Percentiles rank a stretch among this genome's conserved stretches.
Conservation (phyloP, 257 asterid species). For the Capsicum rhomboideum region DNA sequence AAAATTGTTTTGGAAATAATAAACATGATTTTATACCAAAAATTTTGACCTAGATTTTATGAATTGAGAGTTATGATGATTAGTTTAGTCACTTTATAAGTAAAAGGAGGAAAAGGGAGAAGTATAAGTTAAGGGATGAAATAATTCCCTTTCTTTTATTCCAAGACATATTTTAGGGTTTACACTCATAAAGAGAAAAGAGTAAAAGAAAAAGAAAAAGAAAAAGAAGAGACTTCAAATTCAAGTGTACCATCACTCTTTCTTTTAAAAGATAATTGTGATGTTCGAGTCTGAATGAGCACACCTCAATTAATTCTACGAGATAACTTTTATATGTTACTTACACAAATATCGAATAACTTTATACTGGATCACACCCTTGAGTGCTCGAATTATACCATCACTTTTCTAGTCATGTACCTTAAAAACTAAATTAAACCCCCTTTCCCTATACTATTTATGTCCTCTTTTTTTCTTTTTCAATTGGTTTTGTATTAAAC, state of each 20-base stretch:
- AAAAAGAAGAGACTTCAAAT: neutral
- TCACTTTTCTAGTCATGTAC: too few relatives aligned
- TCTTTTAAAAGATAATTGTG: neutral
- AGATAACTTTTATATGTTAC: neutral
- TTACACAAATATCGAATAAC: too few relatives aligned
- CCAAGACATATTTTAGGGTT: neutral
- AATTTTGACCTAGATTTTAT: neutral
- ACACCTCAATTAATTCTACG: neutral
- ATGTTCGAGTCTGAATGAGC: rapidly evolving
- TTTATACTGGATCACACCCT: too few relatives aligned
- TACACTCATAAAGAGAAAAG: neutral
- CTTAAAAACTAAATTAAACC: too few relatives aligned
- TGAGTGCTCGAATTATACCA: too few relatives aligned
- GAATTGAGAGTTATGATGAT: neutral
- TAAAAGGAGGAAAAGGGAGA: neutral
- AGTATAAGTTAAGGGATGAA: neutral
- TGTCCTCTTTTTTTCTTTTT: too few relatives aligned
- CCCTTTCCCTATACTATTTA: too few relatives aligned
- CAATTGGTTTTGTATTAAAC: too few relatives aligned
- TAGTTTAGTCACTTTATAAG: neutral
- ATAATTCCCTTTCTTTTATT: neutral
- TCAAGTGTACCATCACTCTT: neutral
- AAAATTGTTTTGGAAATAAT: neutral
- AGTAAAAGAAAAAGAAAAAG: neutral
- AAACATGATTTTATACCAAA: neutral